Base-by-base conservation (phyloP, 768 basidiomycete species). In the Boletus sp. region DNA sequence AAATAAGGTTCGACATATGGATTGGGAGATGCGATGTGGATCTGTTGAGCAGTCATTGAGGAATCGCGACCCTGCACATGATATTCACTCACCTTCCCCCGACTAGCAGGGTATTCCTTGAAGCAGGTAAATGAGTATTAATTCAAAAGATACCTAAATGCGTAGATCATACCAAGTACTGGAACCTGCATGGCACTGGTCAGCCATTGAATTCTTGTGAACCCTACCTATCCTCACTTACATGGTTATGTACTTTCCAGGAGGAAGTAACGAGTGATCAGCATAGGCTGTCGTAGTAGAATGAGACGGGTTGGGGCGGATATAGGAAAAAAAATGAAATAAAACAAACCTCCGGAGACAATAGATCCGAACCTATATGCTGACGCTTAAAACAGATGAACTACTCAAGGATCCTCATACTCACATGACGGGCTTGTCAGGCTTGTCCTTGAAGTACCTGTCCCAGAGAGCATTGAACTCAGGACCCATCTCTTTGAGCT, bases 401-500 rank as follows among this genome's bases (percentile, higher is more conserved):
- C 9, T 14, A 21, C 14, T 15, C 46, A 9, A 30, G 15, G 14
- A 46, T 29, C 29, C 27, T 23, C 19, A 32, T 23, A 66, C 75
- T 51, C 67, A 81, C 84, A 87, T 87, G 54, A 87, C 83, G 4
- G 85, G 86, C 75, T 87, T 88, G 75, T 87, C 85, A 50, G 85
- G 85, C 75, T 86, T 87, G 74, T 88, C 83, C 75, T 83, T 85
- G 80, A 88, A 87, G 73, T 88, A 87, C 29, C 37, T 77, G 65
- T 88, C 70, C 82, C 81, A 87, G 45, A 87, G 78, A 57, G 75
- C 74, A 61, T 84, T 84, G 72, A 87, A 87, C 62, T 87, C 85
- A 15, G 84, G 85, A n/a, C 85, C 85, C 84, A 87, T 86, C 69
- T 86, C 83, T 66, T 85, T 87, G 55, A 87, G 72, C 65, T 88